Conservation (phyloP, 139 green algal genomes). For the Chlorella sorokiniana region DNA sequence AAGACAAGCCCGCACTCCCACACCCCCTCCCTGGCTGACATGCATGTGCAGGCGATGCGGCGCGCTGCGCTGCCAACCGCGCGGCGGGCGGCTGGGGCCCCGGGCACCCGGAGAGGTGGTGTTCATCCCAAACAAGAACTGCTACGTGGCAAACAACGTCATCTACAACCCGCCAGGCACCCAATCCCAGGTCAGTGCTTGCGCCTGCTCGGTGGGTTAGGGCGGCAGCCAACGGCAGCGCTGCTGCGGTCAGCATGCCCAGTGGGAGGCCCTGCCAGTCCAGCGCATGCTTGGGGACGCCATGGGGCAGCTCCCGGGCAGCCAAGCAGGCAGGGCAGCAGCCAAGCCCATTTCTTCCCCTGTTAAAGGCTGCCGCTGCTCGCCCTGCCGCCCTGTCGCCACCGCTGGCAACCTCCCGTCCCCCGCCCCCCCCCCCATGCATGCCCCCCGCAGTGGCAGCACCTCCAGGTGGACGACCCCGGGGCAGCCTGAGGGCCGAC, state of each 20-base stretch:
- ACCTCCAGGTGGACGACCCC: not conserved
- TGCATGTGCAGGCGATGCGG: constrained; percentile 1
- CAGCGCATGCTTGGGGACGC: too few relatives aligned
- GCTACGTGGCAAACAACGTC: constrained; percentile 17
- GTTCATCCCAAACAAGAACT: not conserved
- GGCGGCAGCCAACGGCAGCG: not conserved
- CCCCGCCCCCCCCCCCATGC: too few relatives aligned
- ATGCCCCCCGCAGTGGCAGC: constrained; percentile 5
- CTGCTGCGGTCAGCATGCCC: not conserved
- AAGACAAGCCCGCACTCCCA: not conserved
- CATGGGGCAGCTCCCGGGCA: too few relatives aligned
- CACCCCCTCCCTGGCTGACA: too few relatives aligned
- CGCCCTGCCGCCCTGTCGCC: not conserved
- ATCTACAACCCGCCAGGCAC: constrained; percentile 15
- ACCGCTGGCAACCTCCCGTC: not conserved
- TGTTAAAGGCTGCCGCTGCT: not conserved
- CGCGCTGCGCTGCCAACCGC: not conserved
- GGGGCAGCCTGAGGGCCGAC: not conserved
- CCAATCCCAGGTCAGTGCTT: not conserved
- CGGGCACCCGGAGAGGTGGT: not conserved
- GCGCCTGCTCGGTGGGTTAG: too few relatives aligned
- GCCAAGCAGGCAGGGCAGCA: too few relatives aligned
- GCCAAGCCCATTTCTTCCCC: too few relatives aligned
- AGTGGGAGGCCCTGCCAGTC: too few relatives aligned
- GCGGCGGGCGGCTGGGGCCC: constrained; percentile 1